phyloP scores from a whole-genome alignment of 805 yeast genomes.

The Priceomyces castillae region DNA sequence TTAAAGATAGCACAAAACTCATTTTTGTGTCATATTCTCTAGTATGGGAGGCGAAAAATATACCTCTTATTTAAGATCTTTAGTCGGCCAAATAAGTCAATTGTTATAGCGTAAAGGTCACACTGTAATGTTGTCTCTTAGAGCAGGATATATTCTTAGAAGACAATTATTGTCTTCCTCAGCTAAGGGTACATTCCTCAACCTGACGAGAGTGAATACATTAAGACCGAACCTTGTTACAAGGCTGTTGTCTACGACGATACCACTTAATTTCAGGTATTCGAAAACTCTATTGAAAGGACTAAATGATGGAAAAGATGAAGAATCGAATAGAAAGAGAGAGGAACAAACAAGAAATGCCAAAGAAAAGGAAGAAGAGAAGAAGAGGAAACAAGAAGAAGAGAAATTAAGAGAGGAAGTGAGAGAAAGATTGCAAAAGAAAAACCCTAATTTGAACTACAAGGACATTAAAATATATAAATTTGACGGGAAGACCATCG shows the following conservation, averaged over 20 bases:
- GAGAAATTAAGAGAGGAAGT: constrained; percentile 34
- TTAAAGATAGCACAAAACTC: not conserved
- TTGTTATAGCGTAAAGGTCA: not conserved
- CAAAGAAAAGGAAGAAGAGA: constrained; percentile 10
- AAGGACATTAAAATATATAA: constrained; percentile 32
- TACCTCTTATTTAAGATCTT: not conserved
- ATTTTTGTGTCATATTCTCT: not conserved
- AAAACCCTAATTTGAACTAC: constrained; percentile 25
- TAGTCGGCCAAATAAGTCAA: too few relatives aligned
- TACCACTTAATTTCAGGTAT: not conserved
- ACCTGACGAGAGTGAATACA: not conserved
- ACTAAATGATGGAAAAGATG: not conserved
- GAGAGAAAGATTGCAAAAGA: constrained; percentile 27
- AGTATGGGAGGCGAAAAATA: not conserved
- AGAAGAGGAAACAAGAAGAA: constrained; percentile 26
- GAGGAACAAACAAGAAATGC: constrained; percentile 8
- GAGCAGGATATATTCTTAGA: not conserved
- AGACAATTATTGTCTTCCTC: not conserved
- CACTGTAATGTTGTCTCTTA: not conserved
- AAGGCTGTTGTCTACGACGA: constrained; percentile 1
- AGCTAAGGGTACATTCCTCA: not conserved
- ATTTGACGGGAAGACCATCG: constrained; percentile 15
- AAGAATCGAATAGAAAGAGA: constrained; percentile 4
- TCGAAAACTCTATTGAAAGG: not conserved
- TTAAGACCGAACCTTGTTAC: not conserved